Evolutionary conservation across 2,329 filamentous ascomycete species (phyloP).

Genomic region (Scytalidium sp.): DNA sequence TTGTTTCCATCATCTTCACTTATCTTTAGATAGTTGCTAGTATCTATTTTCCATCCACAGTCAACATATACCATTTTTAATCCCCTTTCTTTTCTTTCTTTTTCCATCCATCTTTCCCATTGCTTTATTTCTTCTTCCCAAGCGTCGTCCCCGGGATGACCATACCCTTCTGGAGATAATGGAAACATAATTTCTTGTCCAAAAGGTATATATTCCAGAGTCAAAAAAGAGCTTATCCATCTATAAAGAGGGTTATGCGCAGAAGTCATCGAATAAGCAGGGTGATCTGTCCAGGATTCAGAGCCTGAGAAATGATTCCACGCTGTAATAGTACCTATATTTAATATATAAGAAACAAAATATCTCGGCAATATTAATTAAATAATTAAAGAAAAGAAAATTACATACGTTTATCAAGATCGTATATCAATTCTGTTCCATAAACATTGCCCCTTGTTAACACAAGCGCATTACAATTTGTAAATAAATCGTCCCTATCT

Average conservation of each 20-base stretch:
- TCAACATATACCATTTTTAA: no score
- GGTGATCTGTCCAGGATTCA: neutral
- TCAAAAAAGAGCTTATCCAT: neutral
- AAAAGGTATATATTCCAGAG: neutral
- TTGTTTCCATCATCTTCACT: no score
- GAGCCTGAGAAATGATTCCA: neutral
- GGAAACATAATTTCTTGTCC: neutral
- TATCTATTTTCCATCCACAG: no score
- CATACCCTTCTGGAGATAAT: neutral
- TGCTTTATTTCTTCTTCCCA: no score
- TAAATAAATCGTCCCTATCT: neutral
- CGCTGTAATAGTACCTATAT: neutral
- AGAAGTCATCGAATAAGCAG: neutral
- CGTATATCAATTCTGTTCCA: neutral
- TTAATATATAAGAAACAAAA: neutral
- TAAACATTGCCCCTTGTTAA: neutral
- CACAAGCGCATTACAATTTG: neutral
- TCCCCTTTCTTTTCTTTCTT: no score
- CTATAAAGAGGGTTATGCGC: neutral
- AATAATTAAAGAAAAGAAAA: neutral
- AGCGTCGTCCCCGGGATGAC: no score
- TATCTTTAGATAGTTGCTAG: no score
- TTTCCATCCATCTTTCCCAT: no score
- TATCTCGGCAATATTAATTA: no score
- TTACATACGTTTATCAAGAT: neutral